phyloP scores from a whole-genome alignment of 176 grass and related monocot genomes.

The Zea luxurians region DNA sequence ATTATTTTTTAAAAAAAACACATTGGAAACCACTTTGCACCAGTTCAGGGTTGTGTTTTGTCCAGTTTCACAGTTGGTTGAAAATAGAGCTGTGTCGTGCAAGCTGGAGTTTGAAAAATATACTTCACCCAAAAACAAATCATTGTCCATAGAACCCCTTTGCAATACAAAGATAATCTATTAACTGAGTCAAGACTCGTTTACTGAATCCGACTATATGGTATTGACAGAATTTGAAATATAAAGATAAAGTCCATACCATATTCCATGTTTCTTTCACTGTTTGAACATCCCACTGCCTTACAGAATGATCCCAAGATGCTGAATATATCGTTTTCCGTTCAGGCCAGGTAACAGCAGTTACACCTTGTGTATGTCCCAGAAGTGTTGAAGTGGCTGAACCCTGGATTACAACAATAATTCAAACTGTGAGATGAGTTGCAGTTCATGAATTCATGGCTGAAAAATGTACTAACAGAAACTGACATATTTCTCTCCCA shows the following conservation, averaged over 20 bases:
- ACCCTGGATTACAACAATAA: constrained; percentile 49
- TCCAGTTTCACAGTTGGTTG: not conserved
- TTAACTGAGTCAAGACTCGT: not conserved
- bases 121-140: not conserved
- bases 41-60: not conserved
- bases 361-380: constrained; percentile 89
- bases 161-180: constrained; percentile 6
- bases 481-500: not conserved
- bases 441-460: not conserved
- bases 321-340: constrained; percentile 73
- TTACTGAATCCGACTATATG: not conserved
- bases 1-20: not conserved
- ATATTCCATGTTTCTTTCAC: constrained; percentile 76
- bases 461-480: not conserved
- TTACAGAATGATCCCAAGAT: constrained; percentile 97
- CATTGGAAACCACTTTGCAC: not conserved
- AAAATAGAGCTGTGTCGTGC: not conserved
- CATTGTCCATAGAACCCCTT: not conserved
- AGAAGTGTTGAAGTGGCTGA: constrained; percentile 63
- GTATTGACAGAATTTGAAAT: constrained; percentile 27
- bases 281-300: constrained; percentile 86
- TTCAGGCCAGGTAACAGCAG: constrained; percentile 76
- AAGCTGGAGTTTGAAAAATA: not conserved
- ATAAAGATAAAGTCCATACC: constrained; percentile 46
- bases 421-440: constrained; percentile 5